Conservation (phyloP, 495 filamentous ascomycete species). For the Lasiosphaeris hirsuta region DNA sequence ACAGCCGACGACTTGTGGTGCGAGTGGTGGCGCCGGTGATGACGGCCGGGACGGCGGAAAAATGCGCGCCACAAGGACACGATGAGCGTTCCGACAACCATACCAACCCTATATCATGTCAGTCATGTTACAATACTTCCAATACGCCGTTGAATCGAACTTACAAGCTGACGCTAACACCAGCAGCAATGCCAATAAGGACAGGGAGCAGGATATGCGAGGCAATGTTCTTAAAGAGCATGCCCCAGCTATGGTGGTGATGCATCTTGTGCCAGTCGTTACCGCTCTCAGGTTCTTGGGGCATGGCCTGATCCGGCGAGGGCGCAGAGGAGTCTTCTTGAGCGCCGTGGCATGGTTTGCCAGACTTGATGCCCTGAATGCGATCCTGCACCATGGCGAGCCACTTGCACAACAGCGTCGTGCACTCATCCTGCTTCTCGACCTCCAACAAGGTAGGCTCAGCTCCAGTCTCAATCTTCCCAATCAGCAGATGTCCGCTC, state of each 20-base stretch:
- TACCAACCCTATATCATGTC: slow-evolving; percentile 39
- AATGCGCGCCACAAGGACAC: slow-evolving; percentile 45
- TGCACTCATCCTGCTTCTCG: slow-evolving; percentile 34
- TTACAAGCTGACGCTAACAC: slow-evolving; percentile 51
- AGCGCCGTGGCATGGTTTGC: slow-evolving; percentile 22
- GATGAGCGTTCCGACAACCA: slow-evolving; percentile 47
- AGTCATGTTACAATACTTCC: neutral
- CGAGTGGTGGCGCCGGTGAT: slow-evolving; percentile 26
- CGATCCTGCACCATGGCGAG: slow-evolving; percentile 39
- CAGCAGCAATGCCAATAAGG: slow-evolving; percentile 50
- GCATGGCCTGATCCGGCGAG: neutral
- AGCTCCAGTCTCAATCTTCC: slow-evolving; percentile 25
- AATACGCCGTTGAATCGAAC: slow-evolving; percentile 12
- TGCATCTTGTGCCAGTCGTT: neutral
- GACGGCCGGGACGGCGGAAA: slow-evolving; percentile 24
- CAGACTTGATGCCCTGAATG: slow-evolving; percentile 31
- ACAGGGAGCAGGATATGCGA: slow-evolving; percentile 51
- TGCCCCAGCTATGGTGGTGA: slow-evolving; percentile 36
- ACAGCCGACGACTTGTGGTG: slow-evolving; percentile 25
- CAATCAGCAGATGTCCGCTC: slow-evolving; percentile 42
- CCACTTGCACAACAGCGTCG: slow-evolving; percentile 45
- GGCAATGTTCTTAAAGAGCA: slow-evolving; percentile 44
- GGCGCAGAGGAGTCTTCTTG: slow-evolving; percentile 6
- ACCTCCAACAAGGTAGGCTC: slow-evolving; percentile 9
- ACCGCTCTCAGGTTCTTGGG: neutral